Evolutionary conservation across 1,284 basidiomycete species (phyloP).

Genomic region (Trichosporon coremiiforme): DNA sequence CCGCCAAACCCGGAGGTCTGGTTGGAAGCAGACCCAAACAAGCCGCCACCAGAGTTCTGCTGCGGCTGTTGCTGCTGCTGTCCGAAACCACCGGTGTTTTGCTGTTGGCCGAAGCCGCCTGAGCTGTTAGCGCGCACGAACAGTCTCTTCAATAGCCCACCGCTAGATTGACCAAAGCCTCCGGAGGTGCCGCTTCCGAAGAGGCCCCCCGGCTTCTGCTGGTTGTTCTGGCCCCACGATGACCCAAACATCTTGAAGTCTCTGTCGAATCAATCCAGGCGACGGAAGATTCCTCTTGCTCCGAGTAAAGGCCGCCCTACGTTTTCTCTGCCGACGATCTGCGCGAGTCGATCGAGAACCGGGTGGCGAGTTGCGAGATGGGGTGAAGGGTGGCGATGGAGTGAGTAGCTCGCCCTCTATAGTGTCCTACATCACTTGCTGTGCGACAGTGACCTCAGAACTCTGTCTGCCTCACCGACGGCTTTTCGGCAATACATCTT

Average conservation of each 20-base stretch:
- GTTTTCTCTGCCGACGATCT: not conserved
- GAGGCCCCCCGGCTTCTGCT: slow-evolving; percentile 63
- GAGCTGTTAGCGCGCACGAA: slow-evolving; percentile 12
- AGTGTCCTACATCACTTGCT: not conserved
- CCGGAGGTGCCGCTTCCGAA: slow-evolving; percentile 43
- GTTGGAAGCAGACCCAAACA: slow-evolving; percentile 46
- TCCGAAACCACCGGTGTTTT: slow-evolving; percentile 23
- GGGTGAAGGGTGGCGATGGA: slow-evolving; percentile 9
- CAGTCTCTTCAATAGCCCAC: not conserved
- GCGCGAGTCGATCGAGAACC: slow-evolving; percentile 12
- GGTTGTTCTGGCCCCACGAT: slow-evolving; percentile 60
- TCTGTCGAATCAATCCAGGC: slow-evolving; percentile 1
- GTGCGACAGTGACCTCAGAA: slow-evolving; percentile 14
- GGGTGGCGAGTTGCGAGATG: not conserved
- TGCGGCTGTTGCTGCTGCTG: slow-evolving; percentile 49
- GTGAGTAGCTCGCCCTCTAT: not conserved
- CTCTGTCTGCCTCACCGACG: not conserved
- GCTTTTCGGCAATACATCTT: not conserved
- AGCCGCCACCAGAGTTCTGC: slow-evolving; percentile 64
- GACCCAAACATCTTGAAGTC: slow-evolving; percentile 44
- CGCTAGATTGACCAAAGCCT: slow-evolving; percentile 38
- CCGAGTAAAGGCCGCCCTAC: slow-evolving; percentile 4
- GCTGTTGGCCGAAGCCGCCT: slow-evolving; percentile 28
- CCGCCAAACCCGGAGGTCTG: slow-evolving; percentile 28
- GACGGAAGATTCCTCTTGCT: not conserved